Evolutionary conservation across 352 stramenopile genomes (phyloP), one percentile per base, ranked within the genome.

Genomic region (Stramenopiles sp.): DNA sequence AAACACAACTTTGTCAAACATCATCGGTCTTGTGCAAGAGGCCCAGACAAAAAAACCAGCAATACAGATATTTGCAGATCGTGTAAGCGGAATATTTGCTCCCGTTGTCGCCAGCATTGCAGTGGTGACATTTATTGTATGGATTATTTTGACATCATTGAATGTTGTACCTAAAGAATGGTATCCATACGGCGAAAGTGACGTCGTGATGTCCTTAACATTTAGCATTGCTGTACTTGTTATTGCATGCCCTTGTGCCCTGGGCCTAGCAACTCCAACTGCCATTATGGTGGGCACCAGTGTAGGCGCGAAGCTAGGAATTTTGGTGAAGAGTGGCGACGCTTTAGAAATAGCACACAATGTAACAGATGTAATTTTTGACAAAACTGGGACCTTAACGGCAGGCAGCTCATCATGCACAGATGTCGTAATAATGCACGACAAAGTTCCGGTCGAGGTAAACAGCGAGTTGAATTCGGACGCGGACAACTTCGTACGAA

Each of bases 381-480:
- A 99, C 88, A 99, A 99, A 88, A 99, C 97, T 0, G 97, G 97
- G 0, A 99, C 96, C n/a, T 84, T 99, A 8, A 99, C 95, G 0
- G 88, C 92, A 22, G 95, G 95, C 4, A 88, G 93, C 71, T 94
- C 95, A 55, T 55, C 39, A 14, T 55, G 39, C 39, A 55, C 39
- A 55, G 39, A 55, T 55, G 14, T 55, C 4, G 39, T 55, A 55
- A 14, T 55, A 55, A 14, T 55, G 39, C 4, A 55, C 14, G 39
- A 55, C 14, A 55, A 55, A 55, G 39, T 55, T 55, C 39, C 39
- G 39, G 4, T 55, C 14, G 14, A 55, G 4, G 14, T 55, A 14
- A 55, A 55, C n/a, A n/a, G n/a, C n/a, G n/a, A n/a, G n/a, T n/a
- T n/a, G n/a, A n/a, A n/a, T n/a, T n/a, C n/a, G n/a, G n/a, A n/a